A percentile compares a stretch with the other conserved stretches of the same genome.
These are phyloP conservation scores for Kwoniella pini DNA, from an alignment of 768 basidiomycete species.

Conservation along the genomic window DNA sequence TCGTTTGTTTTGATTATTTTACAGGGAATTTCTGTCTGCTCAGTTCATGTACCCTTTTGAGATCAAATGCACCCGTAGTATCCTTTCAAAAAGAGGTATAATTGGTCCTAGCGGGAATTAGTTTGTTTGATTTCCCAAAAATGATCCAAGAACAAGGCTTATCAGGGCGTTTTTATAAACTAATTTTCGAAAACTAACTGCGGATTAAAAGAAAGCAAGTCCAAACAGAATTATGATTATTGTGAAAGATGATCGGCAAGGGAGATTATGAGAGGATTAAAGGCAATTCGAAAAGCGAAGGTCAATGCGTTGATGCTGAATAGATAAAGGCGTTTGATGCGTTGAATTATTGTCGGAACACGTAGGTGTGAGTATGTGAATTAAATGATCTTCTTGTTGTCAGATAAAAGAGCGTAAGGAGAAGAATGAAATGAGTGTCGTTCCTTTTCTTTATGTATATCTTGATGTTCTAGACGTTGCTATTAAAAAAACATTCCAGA, in stretches of 20 bases:
- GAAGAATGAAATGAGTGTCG: background rate
- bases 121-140: background rate
- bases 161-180: constrained; percentile 1
- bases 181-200: background rate
- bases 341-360: too few relatives aligned
- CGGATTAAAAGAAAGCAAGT: background rate
- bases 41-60: background rate
- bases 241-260: constrained; percentile 1
- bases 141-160: background rate
- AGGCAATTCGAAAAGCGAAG: background rate
- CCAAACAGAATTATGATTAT: background rate
- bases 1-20: background rate
- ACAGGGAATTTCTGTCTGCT: background rate
- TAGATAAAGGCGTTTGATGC: constrained; percentile 13
- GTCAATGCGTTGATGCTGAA: constrained; percentile 11
- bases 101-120: background rate
- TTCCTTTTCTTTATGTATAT: background rate
- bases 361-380: too few relatives aligned
- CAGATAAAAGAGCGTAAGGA: background rate
- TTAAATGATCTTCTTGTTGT: too few relatives aligned
- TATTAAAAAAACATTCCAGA: background rate
- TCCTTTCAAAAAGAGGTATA: background rate
- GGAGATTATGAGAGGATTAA: constrained; percentile 1
- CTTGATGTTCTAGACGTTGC: background rate
- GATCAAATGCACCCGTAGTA: background rate